Conservation (phyloP, 306 rosid species). For the Gillenia trifoliata region DNA sequence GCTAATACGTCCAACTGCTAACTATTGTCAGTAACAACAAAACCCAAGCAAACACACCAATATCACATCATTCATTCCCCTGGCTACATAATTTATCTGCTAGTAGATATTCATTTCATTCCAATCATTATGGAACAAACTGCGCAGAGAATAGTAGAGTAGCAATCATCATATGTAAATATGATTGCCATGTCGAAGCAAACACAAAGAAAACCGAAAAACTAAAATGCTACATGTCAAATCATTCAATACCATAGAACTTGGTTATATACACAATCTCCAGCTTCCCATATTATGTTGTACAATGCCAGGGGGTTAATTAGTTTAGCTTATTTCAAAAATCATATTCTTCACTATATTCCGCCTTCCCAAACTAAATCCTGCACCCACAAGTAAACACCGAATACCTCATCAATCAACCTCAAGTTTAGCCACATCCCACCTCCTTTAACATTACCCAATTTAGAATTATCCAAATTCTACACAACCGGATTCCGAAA, state of each 20-base stretch:
- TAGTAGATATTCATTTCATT: not conserved
- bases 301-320: not conserved
- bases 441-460: not conserved
- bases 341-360: not conserved
- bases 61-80: not conserved
- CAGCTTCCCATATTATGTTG: not conserved
- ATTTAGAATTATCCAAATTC: not conserved
- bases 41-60: not conserved
- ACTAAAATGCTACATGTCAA: not conserved
- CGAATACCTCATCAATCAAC: not conserved
- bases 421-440: not conserved
- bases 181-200: too few species aligned
- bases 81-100: not conserved
- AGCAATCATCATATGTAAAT: too few species aligned
- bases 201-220: too few species aligned
- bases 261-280: not conserved
- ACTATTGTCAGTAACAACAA: not conserved
- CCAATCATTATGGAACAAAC: not conserved
- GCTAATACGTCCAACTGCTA: not conserved
- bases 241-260: not conserved
- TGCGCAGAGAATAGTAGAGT: not conserved
- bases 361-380: conserved; percentile 2
- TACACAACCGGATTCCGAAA: not conserved
- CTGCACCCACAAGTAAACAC: not conserved
- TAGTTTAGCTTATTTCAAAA: not conserved